Percentiles rank a stretch among this genome's conserved stretches.
Conservation (phyloP, 2,329 filamentous ascomycete genomes). For the Purpureocillium takamizusanense region DNA sequence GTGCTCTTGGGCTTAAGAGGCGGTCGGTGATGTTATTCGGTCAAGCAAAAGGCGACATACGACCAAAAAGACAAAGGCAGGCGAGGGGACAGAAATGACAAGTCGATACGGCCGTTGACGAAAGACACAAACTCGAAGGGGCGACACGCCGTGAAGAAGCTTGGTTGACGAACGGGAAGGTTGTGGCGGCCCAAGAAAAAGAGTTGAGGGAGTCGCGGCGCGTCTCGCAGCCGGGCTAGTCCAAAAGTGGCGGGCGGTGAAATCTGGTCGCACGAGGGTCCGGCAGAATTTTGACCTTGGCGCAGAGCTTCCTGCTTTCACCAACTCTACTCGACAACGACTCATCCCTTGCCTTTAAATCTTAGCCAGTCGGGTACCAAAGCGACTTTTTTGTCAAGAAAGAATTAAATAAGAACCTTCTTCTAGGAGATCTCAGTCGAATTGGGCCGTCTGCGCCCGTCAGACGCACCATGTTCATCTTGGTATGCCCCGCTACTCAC, state of each 20-base stretch:
- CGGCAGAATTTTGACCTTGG: background rate
- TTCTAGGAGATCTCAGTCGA: too few species aligned
- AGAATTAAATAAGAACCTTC: too few species aligned
- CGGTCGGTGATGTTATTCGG: background rate
- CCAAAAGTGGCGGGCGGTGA: conserved; percentile 4
- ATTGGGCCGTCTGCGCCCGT: too few species aligned
- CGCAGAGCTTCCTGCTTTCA: background rate
- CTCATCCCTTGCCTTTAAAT: too few species aligned
- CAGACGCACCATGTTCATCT: conserved; percentile 6
- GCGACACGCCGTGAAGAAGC: too few species aligned
- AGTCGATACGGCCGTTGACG: background rate
- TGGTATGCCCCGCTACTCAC: background rate
- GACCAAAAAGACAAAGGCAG: background rate
- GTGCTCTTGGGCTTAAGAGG: background rate
- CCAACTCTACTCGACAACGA: background rate
- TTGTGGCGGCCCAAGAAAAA: background rate
- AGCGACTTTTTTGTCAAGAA: too few species aligned
- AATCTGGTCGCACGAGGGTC: background rate
- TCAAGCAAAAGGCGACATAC: background rate
- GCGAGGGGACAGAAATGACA: background rate
- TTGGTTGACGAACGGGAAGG: background rate
- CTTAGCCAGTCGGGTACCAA: too few species aligned
- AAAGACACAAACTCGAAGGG: too few species aligned
- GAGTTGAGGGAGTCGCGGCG: background rate
- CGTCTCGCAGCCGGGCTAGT: background rate